phyloP scores from a whole-genome alignment of 805 yeast species.

The Saccharomycopsis olivae region DNA sequence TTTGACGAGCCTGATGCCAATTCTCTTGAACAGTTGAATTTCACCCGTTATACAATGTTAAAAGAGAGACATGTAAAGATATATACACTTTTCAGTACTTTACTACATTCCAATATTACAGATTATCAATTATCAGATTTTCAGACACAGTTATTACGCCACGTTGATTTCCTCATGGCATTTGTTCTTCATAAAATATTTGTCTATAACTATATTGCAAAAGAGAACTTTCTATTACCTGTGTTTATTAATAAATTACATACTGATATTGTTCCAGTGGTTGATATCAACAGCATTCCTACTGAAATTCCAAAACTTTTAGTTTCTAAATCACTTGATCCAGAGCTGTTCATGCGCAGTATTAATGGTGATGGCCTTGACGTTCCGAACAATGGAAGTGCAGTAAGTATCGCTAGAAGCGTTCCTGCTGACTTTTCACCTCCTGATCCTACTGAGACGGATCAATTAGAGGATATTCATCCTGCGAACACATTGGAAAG shows the following conservation, averaged over 20 bases:
- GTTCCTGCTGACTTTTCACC: no score
- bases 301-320: no score
- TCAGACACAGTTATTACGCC: background rate
- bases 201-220: conserved; percentile 9
- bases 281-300: background rate
- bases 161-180: conserved; percentile 7
- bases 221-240: conserved; percentile 6
- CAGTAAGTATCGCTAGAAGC: no score
- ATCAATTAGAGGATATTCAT: no score
- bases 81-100: background rate
- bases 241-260: conserved; percentile 2
- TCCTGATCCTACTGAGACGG: no score
- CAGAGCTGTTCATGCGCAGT: background rate
- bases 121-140: conserved; percentile 5
- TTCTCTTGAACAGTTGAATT: conserved; percentile 6
- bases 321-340: background rate
- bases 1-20: background rate
- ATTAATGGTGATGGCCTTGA: background rate
- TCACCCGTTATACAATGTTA: conserved; percentile 2
- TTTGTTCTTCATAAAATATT: conserved; percentile 11
- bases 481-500: no score
- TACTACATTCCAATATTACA: background rate
- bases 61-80: conserved; percentile 8
- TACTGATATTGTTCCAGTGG: background rate
- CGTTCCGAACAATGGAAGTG: no score